Evolutionary conservation across 2,329 filamentous ascomycete species (phyloP).

Genomic region (Cadophora sp.): DNA sequence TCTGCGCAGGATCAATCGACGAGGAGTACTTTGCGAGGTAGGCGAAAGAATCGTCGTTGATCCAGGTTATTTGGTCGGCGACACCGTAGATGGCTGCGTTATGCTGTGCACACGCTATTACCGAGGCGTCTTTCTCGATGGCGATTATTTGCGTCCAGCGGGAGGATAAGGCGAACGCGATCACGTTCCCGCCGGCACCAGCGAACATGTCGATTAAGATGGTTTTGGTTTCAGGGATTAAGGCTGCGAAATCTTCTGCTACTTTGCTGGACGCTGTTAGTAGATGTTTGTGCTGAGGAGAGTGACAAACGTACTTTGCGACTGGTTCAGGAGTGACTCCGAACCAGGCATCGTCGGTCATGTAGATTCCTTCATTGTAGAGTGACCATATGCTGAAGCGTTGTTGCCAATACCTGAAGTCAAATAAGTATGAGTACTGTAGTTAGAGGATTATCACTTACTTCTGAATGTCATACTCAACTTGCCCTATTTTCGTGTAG

Average conservation of each 20-base stretch:
- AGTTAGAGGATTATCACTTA: constrained; percentile 49
- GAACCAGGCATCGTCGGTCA: constrained; percentile 97
- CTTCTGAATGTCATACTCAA: constrained; percentile 88
- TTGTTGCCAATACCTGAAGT: constrained; percentile 83
- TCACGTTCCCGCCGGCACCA: constrained; percentile 91
- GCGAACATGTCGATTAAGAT: constrained; percentile 85
- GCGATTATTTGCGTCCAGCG: constrained; percentile 86
- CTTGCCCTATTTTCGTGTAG: constrained; percentile 72
- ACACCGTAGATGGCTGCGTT: constrained; percentile 90
- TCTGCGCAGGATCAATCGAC: constrained; percentile 38
- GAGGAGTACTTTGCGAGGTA: constrained; percentile 37
- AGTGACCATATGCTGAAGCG: constrained; percentile 85
- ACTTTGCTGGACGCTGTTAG: constrained; percentile 63
- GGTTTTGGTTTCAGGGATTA: constrained; percentile 34
- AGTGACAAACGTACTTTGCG: constrained; percentile 66
- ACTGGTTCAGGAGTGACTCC: constrained; percentile 94
- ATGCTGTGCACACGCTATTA: constrained; percentile 87
- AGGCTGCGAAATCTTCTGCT: constrained; percentile 70
- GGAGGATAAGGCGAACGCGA: constrained; percentile 85
- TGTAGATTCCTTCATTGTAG: constrained; percentile 86
- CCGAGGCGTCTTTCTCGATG: constrained; percentile 82
- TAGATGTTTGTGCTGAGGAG: background rate
- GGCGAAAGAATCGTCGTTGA: constrained; percentile 83
- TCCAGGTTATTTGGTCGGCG: constrained; percentile 79
- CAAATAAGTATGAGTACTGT: constrained; percentile 14